Percentiles rank a stretch among this genome's conserved stretches.
These are phyloP conservation scores for Leccinum subgranulosum DNA, from an alignment of 768 basidiomycete species.

Conservation along the genomic window DNA sequence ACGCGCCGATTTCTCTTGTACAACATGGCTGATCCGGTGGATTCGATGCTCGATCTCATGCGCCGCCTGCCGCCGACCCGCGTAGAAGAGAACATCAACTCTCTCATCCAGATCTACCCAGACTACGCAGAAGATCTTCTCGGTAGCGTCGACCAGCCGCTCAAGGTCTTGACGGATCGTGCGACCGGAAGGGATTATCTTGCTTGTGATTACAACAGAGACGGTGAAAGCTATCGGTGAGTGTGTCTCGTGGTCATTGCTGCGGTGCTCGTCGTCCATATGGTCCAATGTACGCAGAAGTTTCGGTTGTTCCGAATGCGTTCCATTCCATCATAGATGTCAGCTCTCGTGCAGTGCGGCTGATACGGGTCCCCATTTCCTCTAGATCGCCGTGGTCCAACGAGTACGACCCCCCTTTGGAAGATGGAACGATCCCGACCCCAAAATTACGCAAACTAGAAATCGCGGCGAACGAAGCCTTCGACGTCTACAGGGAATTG, in stretches of 20 bases:
- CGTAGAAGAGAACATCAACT: slow-evolving; percentile 82
- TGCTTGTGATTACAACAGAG: slow-evolving; percentile 90
- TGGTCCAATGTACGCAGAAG: neutral
- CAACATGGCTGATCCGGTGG: slow-evolving; percentile 72
- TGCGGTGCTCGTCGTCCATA: neutral
- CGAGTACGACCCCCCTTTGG: slow-evolving; percentile 85
- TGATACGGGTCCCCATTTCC: slow-evolving; percentile 8
- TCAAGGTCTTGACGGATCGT: slow-evolving; percentile 76
- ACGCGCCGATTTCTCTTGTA: neutral
- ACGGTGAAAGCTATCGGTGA: slow-evolving; percentile 85
- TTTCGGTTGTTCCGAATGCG: neutral
- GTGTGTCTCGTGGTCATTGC: neutral
- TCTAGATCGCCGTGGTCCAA: slow-evolving; percentile 97
- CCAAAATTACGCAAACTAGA: slow-evolving; percentile 87
- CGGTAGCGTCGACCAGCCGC: slow-evolving; percentile 91
- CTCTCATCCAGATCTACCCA: slow-evolving; percentile 79
- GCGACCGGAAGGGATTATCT: slow-evolving; percentile 87
- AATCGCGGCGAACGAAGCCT: slow-evolving; percentile 91
- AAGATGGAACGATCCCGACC: slow-evolving; percentile 86
- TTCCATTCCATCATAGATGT: neutral
- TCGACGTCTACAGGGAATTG: slow-evolving; percentile 97
- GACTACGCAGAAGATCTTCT: slow-evolving; percentile 95
- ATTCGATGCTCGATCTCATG: slow-evolving; percentile 94
- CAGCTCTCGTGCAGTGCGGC: neutral
- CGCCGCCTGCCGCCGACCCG: slow-evolving; percentile 91